phyloP scores from a whole-genome alignment of 1,284 basidiomycete genomes.

The Phlebopus sp. region DNA sequence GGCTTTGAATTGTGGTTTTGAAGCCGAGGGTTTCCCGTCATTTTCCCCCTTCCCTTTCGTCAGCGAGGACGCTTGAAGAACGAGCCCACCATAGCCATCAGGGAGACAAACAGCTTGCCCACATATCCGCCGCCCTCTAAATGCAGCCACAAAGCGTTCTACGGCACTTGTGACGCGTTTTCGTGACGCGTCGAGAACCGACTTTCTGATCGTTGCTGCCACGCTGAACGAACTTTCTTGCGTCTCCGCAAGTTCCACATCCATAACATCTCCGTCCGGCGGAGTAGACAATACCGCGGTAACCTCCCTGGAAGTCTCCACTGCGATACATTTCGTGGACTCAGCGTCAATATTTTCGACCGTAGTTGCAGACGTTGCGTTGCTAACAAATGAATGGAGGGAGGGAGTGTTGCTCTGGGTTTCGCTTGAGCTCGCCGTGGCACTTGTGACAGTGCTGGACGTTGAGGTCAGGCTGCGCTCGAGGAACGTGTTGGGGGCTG shows the following conservation, averaged over 20 bases:
- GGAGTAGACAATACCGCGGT: neutral
- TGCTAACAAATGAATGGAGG: neutral
- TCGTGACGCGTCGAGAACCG: conserved; percentile 5
- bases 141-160: conserved; percentile 56
- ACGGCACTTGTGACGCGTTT: neutral
- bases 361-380: conserved; percentile 11
- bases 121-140: conserved; percentile 69
- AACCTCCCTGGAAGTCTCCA: neutral
- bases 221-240: neutral
- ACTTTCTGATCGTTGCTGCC: conserved; percentile 9
- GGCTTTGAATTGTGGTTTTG: conserved; percentile 3
- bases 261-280: neutral
- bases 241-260: neutral
- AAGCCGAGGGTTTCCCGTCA: conserved; percentile 8
- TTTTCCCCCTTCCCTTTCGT: conserved; percentile 21
- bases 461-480: conserved; percentile 10
- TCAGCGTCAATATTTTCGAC: neutral
- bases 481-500: conserved; percentile 35
- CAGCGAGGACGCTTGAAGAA: conserved; percentile 41
- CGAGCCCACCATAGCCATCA: conserved; percentile 62
- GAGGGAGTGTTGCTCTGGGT: conserved; percentile 3
- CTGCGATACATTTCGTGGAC: neutral
- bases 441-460: conserved; percentile 17
- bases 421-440: conserved; percentile 12
- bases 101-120: conserved; percentile 63